Evolutionary conservation across 805 yeast genomes (phyloP).

Genomic region (Yarrowia divulgata): DNA sequence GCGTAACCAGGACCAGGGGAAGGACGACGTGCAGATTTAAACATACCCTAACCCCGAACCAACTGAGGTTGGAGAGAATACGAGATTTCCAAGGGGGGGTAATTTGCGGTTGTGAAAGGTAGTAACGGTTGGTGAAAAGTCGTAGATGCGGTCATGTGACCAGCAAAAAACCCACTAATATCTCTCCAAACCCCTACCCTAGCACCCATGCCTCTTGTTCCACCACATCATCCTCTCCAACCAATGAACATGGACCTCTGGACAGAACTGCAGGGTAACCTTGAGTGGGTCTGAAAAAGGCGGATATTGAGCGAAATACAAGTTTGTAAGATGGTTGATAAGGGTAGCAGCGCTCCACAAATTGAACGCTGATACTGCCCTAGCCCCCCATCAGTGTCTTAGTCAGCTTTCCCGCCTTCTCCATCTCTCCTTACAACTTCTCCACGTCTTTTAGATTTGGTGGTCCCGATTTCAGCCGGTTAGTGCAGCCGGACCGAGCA

Average conservation of each 20-base stretch:
- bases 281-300: background rate
- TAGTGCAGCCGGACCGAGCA: constrained; percentile 32
- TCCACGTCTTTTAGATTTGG: constrained; percentile 15
- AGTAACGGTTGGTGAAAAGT: no score
- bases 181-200: no score
- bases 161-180: no score
- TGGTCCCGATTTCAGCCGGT: constrained; percentile 35
- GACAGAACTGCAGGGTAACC: constrained; percentile 6
- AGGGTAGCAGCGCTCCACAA: background rate
- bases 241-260: background rate
- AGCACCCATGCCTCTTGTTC: no score
- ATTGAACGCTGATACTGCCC: background rate
- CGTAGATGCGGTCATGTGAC: background rate
- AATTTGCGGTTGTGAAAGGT: no score
- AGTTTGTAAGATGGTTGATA: background rate
- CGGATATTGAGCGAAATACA: background rate
- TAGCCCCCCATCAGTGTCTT: background rate
- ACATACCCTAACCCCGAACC: constrained; percentile 6
- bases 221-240: background rate
- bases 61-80: constrained; percentile 7
- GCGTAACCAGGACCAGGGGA: background rate
- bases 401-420: background rate
- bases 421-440: background rate
- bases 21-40: background rate
- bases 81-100: background rate